Base-by-base conservation (phyloP, 176 grass and related monocot species). In the Triticum turgidum region DNA sequence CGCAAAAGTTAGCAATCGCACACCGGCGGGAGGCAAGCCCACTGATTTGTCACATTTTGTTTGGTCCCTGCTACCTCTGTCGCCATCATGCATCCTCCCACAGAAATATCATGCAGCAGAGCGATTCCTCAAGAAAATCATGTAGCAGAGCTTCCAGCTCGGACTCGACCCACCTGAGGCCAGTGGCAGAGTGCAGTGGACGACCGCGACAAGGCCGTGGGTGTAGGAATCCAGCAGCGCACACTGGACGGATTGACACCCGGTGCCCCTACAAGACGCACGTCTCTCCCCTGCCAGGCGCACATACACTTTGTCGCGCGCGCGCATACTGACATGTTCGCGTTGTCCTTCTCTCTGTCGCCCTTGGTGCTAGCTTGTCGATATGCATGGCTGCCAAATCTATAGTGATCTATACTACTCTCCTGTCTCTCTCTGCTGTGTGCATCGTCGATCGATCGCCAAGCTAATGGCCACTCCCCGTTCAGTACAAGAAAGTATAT, bases 191-290 rank as follows among this genome's bases (percentile, higher is more conserved):
- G 76, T 13, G 32, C 73, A 11, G 11, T 65, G 32, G n/a, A 8
- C 24, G 73, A 83, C 9, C 6, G 80, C 89, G 84, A 90, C 89
- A 83, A 79, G 58, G 51, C 65, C 25, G 9, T 62, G 9, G 9
- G 88, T 65, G 79, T 42, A 74, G 68, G 87, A 73, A 89, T 39
- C 82, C 13, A 80, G 80, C 64, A 6, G 24, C 86, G 29, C 72
- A 18, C 22, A 76, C 70, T 45, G 38, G 70, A 41, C 15, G 14
- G 51, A 54, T 15, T 44, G 67, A 47, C 56, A 65, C 41, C 58
- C 42, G 20, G 27, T 63, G 85, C 51, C 51, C 20, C 77, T 54
- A 54, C 51, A 54, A 2, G 51, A 54, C 51, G 51, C 51, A 54
- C 15, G 51, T 54, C 51, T 0, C 51, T 54, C 51, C 15, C 51